Base-by-base conservation (phyloP, 2,329 filamentous ascomycete genomes). In the Lithohypha guttulata region DNA sequence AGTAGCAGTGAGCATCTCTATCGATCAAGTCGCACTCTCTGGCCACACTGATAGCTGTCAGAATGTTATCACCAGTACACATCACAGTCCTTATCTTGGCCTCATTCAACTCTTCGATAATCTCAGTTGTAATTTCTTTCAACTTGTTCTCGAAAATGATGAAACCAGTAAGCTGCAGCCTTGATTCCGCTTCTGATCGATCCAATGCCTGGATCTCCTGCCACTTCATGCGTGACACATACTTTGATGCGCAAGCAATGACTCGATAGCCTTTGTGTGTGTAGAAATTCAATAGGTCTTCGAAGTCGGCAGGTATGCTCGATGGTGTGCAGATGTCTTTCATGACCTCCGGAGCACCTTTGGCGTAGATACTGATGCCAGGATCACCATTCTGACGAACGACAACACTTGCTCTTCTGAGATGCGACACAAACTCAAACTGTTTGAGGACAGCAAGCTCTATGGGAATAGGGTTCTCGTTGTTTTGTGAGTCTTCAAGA, bases 141-240 rank as follows among this genome's bases (percentile, higher is more conserved):
- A 98, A 66, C 62, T 98, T 98, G 64, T 98, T 98, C 63, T 98
- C 91, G 52, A 98, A 98, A 39, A 98, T 81, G 55, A 98, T 96
- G 62, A 98, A 98, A 4, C 91, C 91, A 23, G 87, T 73, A 55
- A 98, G 96, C 31, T 89, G 77, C 8, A 98, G 72, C 21, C 78
- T 70, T 2, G 75, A 81, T 59, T 98, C 91, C 6, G 83, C 87
- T 38, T 95, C 83, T 26, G 78, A 66, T 20, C 91, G 80, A 51
- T 78, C 82, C 80, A 96, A 87, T 64, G 93, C 94, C 55, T 96
- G 86, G 5, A 87, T 79, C 57, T 93, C 93, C 39, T 94, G 77
- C 87, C 86, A 95, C 52, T 81, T 93, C 21, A 96, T 69, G 55
- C 86, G 91, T 41, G 77, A 75, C 37, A 96, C 74, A 54, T 91